phyloP scores from a whole-genome alignment of 306 rosid genomes.

The Quercus mongolica region DNA sequence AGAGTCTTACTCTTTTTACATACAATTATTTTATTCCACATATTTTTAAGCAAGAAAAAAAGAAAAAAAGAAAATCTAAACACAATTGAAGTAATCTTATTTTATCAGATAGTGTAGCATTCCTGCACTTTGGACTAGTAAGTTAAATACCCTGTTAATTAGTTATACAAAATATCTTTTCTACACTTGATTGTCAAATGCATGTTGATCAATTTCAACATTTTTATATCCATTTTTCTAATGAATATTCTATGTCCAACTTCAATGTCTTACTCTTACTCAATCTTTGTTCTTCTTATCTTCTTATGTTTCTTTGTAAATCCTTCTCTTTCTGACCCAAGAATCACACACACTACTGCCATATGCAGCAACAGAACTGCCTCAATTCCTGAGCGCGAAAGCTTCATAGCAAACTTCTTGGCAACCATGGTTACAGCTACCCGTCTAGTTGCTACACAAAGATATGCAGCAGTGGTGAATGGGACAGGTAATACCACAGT shows the following conservation, averaged over 20 bases:
- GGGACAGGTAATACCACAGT: constrained; percentile 48
- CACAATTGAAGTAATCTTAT: no score
- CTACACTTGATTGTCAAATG: no score
- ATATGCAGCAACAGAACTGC: constrained; percentile 57
- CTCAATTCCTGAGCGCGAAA: constrained; percentile 11
- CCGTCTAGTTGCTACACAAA: constrained; percentile 19
- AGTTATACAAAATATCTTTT: no score
- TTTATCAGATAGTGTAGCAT: no score
- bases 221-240: no score
- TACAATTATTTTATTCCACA: no score
- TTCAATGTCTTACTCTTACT: constrained; percentile 6
- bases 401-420: constrained; percentile 39
- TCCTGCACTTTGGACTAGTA: no score
- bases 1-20: no score
- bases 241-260: background rate
- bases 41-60: no score
- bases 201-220: no score
- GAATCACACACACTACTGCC: constrained; percentile 44
- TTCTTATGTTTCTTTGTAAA: background rate
- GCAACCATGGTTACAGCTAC: constrained; percentile 46
- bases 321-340: constrained; percentile 37
- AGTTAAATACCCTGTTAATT: no score
- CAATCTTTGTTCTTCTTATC: constrained; percentile 5
- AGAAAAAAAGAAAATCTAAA: no score
- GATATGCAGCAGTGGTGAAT: constrained; percentile 34